These are phyloP conservation scores for Stephanodiscus triporus DNA, from an alignment of 108 stramenopile genomes.

Conservation along the genomic window DNA sequence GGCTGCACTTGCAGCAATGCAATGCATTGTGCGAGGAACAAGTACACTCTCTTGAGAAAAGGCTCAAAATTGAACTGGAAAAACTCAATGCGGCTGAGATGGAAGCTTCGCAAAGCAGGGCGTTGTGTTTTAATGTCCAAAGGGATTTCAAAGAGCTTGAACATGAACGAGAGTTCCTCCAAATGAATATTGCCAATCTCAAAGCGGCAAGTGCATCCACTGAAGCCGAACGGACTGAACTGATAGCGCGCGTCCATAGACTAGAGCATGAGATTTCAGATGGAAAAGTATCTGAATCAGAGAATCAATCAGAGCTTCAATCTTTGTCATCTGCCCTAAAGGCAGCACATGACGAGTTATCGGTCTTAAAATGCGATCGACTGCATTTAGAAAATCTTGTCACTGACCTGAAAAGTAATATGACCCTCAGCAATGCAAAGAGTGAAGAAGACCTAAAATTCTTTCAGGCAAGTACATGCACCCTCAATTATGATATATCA, in stretches of 20 bases:
- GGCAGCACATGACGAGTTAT: slow-evolving; percentile 2
- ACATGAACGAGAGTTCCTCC: not conserved
- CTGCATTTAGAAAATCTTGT: not conserved
- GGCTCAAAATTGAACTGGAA: slow-evolving; percentile 1
- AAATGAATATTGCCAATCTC: not conserved
- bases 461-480: not conserved
- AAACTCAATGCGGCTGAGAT: not conserved
- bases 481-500: slow-evolving; percentile 3
- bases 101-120: not conserved
- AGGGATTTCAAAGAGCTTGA: not conserved
- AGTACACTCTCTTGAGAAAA: slow-evolving; percentile 1
- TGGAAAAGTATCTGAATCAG: not conserved
- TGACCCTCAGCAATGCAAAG: slow-evolving; percentile 14
- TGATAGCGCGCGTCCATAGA: slow-evolving; percentile 4
- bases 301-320: slow-evolving; percentile 18
- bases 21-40: not conserved
- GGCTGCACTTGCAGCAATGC: slow-evolving; percentile 1
- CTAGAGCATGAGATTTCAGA: slow-evolving; percentile 15
- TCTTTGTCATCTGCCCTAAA: slow-evolving; percentile 19
- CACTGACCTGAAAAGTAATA: slow-evolving; percentile 12
- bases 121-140: not conserved
- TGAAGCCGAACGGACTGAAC: not conserved
- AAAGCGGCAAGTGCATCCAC: not conserved
- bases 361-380: not conserved
- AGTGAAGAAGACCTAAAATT: slow-evolving; percentile 1